Evolutionary conservation across 176 grass and related monocot genomes (phyloP), one percentile per base, ranked within the genome.

Genomic region (Phragmites australis): DNA sequence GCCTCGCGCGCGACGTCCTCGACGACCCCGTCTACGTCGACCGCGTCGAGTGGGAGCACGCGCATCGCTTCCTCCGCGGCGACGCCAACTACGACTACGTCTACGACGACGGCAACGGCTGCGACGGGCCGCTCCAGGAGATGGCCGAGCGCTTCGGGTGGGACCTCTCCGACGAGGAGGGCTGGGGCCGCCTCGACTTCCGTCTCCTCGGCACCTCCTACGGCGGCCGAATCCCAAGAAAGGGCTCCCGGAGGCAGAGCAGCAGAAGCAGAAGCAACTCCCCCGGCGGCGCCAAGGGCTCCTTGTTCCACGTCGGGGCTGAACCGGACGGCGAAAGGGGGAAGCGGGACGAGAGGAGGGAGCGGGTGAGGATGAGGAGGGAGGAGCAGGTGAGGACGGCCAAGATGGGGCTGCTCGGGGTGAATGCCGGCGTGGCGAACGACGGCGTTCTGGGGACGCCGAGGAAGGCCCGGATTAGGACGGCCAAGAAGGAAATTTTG

Each of bases 11-110:
- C 30, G 76, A 81, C 45, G 81, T 94, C 15, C 92, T 94, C 2
- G 58, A 0, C 19, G 89, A 91, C 67, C 86, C 81, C 5, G 41
- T 91, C 19, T 91, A 94, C 83, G 25, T 55, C 9, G 86, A 91
- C 67, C 86, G 83, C 83, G 23, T 84, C 6, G 86, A 94, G 89
- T 91, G 86, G 92, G 92, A 94, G 72, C 80, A 88, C 60, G 83
- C 67, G 26, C 86, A 87, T 72, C 72, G 75, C 16, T 85, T 93
- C 85, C 82, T 90, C 65, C 72, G 74, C 58, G 91, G 88, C 45
- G 88, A 93, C 42, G 17, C 76, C 18, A 54, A 58, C 21, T 87
- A 74, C 63, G 77, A 85, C 77, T 81, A 58, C 52, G 69, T 42
- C 44, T 85, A 84, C 62, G 83, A 71, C 52, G 74, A 59, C 71